These are phyloP conservation scores for Cenchrus americanus DNA, from an alignment of 176 grass and related monocot species.

Conservation along the genomic window DNA sequence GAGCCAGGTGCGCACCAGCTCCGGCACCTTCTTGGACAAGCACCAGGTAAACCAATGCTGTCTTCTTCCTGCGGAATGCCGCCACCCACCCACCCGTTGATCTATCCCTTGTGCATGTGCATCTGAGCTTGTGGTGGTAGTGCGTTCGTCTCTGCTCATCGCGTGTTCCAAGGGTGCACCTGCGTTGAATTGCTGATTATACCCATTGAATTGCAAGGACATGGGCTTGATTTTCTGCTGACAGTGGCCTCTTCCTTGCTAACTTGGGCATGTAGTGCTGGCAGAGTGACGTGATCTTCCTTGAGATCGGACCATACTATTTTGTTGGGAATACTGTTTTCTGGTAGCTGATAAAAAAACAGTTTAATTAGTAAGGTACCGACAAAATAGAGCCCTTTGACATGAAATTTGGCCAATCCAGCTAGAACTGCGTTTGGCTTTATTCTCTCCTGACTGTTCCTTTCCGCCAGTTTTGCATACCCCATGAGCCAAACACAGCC, in stretches of 20 bases:
- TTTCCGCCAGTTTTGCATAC: not conserved
- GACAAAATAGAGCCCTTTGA: not conserved
- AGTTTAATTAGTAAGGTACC: not conserved
- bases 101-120: not conserved
- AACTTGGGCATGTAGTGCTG: too few species aligned
- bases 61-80: not conserved
- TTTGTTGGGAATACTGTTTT: not conserved
- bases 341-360: not conserved
- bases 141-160: not conserved
- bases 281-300: not conserved
- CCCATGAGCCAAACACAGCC: not conserved
- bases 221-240: not conserved
- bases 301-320: not conserved
- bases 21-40: constrained; percentile 72
- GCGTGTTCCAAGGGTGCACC: not conserved
- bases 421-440: not conserved
- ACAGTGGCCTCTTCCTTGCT: too few species aligned
- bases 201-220: not conserved
- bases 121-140: not conserved
- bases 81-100: not conserved
- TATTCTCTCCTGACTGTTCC: not conserved
- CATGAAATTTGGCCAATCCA: too few species aligned
- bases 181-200: not conserved
- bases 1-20: constrained; percentile 77
- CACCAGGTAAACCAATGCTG: constrained; percentile 46